Evolutionary conservation across 129 eudicot genomes (phyloP), one percentile per base, ranked within the genome.

Genomic region (Mikania micrantha): DNA sequence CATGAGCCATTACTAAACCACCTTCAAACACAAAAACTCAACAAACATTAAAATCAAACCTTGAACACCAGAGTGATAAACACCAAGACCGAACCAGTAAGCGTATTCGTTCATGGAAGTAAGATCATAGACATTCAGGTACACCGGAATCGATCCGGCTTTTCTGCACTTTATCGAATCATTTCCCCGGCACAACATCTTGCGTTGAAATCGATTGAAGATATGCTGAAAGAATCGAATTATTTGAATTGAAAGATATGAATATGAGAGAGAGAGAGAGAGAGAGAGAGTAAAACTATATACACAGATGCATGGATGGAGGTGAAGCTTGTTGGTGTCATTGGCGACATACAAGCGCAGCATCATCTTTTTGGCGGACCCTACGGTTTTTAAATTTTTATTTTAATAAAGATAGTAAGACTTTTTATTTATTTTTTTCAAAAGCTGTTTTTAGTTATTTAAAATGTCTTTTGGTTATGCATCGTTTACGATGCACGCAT

Each of bases 81-180:
- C 95, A 4, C 97, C 97, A 9, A 91, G 93, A 25, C 97, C 95
- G 13, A 91, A 61, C 97, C 97, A 91, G 28, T 91, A 91, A 47
- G 95, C 93, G 20, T 85, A 91, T 40, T 90, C 93, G 49, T 91
- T 91, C n/a, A 87, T 75, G 40, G 97, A 64, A 42, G 92, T 87
- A 36, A 91, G 87, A 77, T 91, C 97, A 25, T 91, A 91, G 0
- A 91, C 97, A 64, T 91, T 91, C 0, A 91, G 84, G 20, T 79
- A 75, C 47, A 91, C 97, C 1, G 90, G 83, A 4, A 81, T 72
- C 16, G 92, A 83, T 66, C 95, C 97, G 17, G 87, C 48, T 74
- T 77, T 84, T 75, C 77, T 78, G 60, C 80, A 75, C 25, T 75
- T 75, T 6, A 75, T 49, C 24, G 80, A 61, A 35, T 35, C 47